Conservation (phyloP, 2,329 filamentous ascomycete genomes). For the Penicillium sp. region DNA sequence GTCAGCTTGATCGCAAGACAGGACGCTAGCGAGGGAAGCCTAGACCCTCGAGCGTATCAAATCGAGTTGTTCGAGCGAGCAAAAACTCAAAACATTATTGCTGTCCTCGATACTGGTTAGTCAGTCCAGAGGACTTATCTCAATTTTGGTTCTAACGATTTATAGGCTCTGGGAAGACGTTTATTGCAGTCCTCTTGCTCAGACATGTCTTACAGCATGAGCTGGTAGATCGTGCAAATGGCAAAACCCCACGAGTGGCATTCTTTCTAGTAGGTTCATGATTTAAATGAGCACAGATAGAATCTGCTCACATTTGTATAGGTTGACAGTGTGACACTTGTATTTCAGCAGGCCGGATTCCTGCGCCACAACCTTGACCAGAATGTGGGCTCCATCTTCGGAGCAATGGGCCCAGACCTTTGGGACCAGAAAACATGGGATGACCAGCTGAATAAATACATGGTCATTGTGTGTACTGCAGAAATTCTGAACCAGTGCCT, state of each 20-base stretch:
- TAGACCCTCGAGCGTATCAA: slow-evolving; percentile 82
- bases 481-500: slow-evolving; percentile 77
- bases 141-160: neutral
- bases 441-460: slow-evolving; percentile 56
- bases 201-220: slow-evolving; percentile 71
- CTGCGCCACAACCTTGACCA: slow-evolving; percentile 75
- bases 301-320: too few relatives aligned
- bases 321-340: slow-evolving; percentile 82
- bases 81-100: slow-evolving; percentile 78
- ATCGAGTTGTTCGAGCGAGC: slow-evolving; percentile 84
- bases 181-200: slow-evolving; percentile 86
- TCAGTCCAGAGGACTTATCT: too few relatives aligned
- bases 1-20: slow-evolving; percentile 50
- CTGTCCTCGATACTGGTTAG: slow-evolving; percentile 80
- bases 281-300: too few relatives aligned
- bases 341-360: slow-evolving; percentile 82
- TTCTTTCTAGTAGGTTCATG: slow-evolving; percentile 67
- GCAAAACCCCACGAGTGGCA: slow-evolving; percentile 58
- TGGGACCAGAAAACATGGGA: slow-evolving; percentile 58
- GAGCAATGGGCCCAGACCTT: slow-evolving; percentile 58
- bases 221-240: slow-evolving; percentile 59
- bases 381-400: slow-evolving; percentile 66
- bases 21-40: slow-evolving; percentile 56
- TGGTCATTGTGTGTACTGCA: slow-evolving; percentile 87
- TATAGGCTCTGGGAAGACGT: slow-evolving; percentile 80